These are phyloP conservation scores for Hydrangea macrophylla DNA, from an alignment of 148 eudicot genomes.

Conservation along the genomic window DNA sequence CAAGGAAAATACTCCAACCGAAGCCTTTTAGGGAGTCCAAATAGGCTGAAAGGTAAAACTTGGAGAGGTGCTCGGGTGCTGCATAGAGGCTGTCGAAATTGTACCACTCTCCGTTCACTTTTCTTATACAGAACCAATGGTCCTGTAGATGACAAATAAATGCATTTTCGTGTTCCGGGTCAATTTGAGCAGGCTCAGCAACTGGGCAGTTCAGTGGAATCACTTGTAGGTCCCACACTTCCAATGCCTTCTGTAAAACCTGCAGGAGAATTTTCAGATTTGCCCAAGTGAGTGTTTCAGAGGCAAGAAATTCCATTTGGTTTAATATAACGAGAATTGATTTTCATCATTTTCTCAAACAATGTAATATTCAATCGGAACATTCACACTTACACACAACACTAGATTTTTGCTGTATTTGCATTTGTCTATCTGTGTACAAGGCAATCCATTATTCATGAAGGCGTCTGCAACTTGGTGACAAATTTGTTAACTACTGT, in stretches of 20 bases:
- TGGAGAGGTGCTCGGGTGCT: slow-evolving; percentile 87
- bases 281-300: background rate
- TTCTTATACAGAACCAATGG: slow-evolving; percentile 85
- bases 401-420: too few species aligned
- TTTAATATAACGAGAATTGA: too few species aligned
- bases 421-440: too few species aligned
- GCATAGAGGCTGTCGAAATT: slow-evolving; percentile 77
- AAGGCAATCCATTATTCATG: too few species aligned
- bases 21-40: slow-evolving; percentile 62
- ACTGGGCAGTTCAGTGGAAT: slow-evolving; percentile 75
- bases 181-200: slow-evolving; percentile 78
- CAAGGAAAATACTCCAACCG: slow-evolving; percentile 85
- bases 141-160: slow-evolving; percentile 77
- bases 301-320: too few species aligned
- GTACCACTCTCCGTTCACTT: slow-evolving; percentile 85
- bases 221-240: slow-evolving; percentile 83
- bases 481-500: too few species aligned
- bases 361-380: too few species aligned
- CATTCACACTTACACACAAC: too few species aligned
- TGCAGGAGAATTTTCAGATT: slow-evolving; percentile 15
- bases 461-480: too few species aligned
- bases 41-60: slow-evolving; percentile 76
- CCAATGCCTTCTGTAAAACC: slow-evolving; percentile 80
- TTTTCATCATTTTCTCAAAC: too few species aligned
- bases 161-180: slow-evolving; percentile 76